phyloP scores from a whole-genome alignment of 2,329 filamentous ascomycete genomes.

The Claviceps pazoutovae region DNA sequence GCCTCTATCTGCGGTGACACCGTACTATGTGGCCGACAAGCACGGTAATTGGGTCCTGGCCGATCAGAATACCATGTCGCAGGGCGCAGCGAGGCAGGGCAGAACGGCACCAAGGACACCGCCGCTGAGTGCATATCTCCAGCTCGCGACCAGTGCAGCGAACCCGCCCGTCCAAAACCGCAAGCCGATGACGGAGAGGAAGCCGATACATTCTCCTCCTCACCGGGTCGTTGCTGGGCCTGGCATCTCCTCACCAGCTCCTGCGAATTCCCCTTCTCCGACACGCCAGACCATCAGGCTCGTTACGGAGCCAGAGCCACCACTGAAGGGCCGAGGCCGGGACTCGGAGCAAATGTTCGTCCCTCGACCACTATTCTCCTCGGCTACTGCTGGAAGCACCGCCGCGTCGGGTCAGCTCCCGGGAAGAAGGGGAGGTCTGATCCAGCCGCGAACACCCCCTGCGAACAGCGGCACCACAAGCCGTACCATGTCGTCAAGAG shows the following conservation, averaged over 20 bases:
- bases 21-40: slow-evolving; percentile 37
- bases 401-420: slow-evolving; percentile 9
- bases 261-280: neutral
- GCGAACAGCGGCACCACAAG: slow-evolving; percentile 20
- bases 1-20: slow-evolving; percentile 27
- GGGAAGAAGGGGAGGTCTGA: slow-evolving; percentile 9
- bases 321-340: neutral
- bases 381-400: neutral
- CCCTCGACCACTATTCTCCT: slow-evolving; percentile 13
- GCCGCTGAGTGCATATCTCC: slow-evolving; percentile 5
- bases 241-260: neutral
- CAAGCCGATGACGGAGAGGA: neutral
- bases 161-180: slow-evolving; percentile 9
- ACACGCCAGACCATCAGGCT: slow-evolving; percentile 1
- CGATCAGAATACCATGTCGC: slow-evolving; percentile 19
- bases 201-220: neutral
- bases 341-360: neutral
- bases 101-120: slow-evolving; percentile 9
- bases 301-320: slow-evolving; percentile 1
- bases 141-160: slow-evolving; percentile 6
- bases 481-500: slow-evolving; percentile 18
- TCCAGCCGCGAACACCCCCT: slow-evolving; percentile 14
- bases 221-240: too few relatives aligned
- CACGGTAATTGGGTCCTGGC: slow-evolving; percentile 40
- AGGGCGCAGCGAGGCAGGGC: slow-evolving; percentile 11